Base-by-base conservation (phyloP, 2,329 filamentous ascomycete genomes). In the Lachnellula occidentalis region DNA sequence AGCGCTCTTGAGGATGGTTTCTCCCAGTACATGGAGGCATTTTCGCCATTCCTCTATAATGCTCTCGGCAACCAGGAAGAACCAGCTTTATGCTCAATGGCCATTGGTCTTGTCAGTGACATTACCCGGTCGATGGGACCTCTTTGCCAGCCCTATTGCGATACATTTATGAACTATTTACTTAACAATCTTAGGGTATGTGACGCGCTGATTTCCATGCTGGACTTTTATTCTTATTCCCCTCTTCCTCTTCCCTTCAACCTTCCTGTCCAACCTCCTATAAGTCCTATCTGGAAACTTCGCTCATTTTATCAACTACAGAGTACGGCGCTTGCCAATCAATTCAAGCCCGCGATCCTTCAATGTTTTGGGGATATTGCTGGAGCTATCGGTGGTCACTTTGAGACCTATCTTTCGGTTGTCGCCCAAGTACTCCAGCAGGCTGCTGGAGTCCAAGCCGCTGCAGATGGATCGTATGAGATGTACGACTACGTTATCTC, bases 361-460 rank as follows among this genome's bases (percentile, higher is more conserved):
- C 92, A 97, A 73, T 96, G 91, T 71, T 99, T 99, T 68, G 94
- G 94, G 56, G 94, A 99, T 68, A 96, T 99, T 73, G 94, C 94
- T 39, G 89, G 92, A 65, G 92, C 94, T 49, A 99, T 99, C 65
- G 85, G 87, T 59, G 89, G 88, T 27, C 85, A 90, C 66, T 99
- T 99, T 62, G 91, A 97, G 75, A 90, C 87, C 0, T 99, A 99
- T 69, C 79, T 99, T 34, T 83, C 87, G 4, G 90, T 97, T 45
- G 94, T 99, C 55, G 94, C 90, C 22, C 88, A 92, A 70, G 92
- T 99, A 15, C 79, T 99, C 60, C 90, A 96, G 73, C 92, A 97
- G 72, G 94, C 94, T 53, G 88, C 91, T 17, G 85, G 81, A 45
- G 90, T 99, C 54, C 88, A 86, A 34, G 83, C 89, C 42, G 83